These are phyloP conservation scores for Kodamaea fungicola DNA, from an alignment of 1,139 yeast genomes.

Conservation along the genomic window DNA sequence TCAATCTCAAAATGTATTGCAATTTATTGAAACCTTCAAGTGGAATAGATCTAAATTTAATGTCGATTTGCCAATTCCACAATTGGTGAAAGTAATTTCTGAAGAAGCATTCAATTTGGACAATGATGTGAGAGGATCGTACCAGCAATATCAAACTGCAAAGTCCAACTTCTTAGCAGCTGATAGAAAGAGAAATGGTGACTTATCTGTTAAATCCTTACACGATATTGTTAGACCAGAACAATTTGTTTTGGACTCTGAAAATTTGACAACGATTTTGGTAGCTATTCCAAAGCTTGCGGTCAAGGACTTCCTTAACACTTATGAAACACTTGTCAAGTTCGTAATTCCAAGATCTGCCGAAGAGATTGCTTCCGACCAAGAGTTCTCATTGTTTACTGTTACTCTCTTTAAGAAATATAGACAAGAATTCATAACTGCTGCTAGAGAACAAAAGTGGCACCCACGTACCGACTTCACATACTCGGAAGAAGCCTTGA, in stretches of 20 bases:
- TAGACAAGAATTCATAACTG: constrained; percentile 62
- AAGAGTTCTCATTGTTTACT: constrained; percentile 68
- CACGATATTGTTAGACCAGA: constrained; percentile 85
- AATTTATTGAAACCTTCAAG: constrained; percentile 67
- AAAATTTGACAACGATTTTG: constrained; percentile 76
- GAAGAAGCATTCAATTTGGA: constrained; percentile 81
- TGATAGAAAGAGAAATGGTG: constrained; percentile 91
- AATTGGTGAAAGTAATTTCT: constrained; percentile 66
- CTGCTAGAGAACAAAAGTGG: constrained; percentile 83
- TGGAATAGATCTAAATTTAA: constrained; percentile 91
- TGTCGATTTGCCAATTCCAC: constrained; percentile 76
- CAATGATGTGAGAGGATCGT: constrained; percentile 70
- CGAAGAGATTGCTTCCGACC: constrained; percentile 60
- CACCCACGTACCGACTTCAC: constrained; percentile 85
- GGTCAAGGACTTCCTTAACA: constrained; percentile 55
- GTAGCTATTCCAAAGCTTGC: constrained; percentile 79
- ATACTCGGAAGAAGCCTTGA: constrained; percentile 75
- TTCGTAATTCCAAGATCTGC: constrained; percentile 95
- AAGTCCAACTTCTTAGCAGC: constrained; percentile 82
- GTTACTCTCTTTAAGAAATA: constrained; percentile 85
- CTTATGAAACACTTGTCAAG: constrained; percentile 72
- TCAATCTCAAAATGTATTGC: constrained; percentile 48
- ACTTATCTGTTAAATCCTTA: constrained; percentile 82
- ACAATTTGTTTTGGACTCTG: constrained; percentile 82
- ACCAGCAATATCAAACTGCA: constrained; percentile 72